Evolutionary conservation across 2,329 filamentous ascomycete genomes (phyloP), one percentile per base, ranked within the genome.

Genomic region (Rachicladosporium sp.): DNA sequence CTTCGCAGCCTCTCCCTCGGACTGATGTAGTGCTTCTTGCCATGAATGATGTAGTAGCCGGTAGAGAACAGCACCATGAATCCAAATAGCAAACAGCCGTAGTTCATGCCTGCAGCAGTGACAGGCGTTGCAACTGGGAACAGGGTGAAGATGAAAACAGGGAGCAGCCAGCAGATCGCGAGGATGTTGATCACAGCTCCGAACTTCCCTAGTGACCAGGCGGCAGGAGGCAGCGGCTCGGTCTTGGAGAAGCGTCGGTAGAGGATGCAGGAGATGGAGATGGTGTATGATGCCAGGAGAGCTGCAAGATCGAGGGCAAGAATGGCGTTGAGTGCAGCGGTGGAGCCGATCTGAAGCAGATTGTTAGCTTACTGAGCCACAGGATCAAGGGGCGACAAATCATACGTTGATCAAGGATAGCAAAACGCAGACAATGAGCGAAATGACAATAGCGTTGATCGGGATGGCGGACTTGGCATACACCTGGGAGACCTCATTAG

Each of bases 311-410:
- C 55, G 7, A 67, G 55, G 2, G 62, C 58, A 29, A 64, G 56
- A 32, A 66, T 63, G 29, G 62, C 61, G 43, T 61, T 59, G 33
- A 70, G 55, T 11, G 61, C 64, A 4, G 60, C 58, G 19, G 60
- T 62, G 15, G 52, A 54, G 33, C 56, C 59, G 29, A 61, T 48
- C 23, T 27, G 7, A 27, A 27, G 54, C 35, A 60, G 55, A 11
- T 51, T 55, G 29, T 60, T 50, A 15, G 56, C 48, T 42, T 62
- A 62, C 3, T 55, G 59, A 19, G 15, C 50, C 42, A 59, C 50
- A 13, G 61, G 50, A 3, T 3, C 54, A 49, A 1, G 55, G 49
- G 0, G 53, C 55, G 2, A 62, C 48, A 9, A 57, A 61, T 15
- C 57, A 48, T 41, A 62, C 55, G 33, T 53, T 43, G 36, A 40